Conservation (phyloP, 495 filamentous ascomycete genomes). For the Trichoderma reesei region DNA sequence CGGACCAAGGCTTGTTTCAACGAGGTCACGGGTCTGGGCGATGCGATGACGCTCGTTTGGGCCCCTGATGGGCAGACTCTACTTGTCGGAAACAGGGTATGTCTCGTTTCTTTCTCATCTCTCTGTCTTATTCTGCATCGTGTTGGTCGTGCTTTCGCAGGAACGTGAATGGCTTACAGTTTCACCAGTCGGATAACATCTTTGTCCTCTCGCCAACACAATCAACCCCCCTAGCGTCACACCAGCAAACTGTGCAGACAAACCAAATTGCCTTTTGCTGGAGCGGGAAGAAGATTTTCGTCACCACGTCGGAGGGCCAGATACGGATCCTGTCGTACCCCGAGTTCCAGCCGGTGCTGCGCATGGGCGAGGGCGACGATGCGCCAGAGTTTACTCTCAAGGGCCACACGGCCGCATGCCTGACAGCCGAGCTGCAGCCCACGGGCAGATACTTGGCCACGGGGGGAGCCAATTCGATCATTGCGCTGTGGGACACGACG, state of each 20-base stretch:
- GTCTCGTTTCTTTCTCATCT: conserved; percentile 9
- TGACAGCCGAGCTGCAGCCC: conserved; percentile 61
- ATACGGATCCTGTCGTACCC: conserved; percentile 75
- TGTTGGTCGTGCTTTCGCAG: neutral
- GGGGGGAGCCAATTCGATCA: conserved; percentile 80
- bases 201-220: conserved; percentile 51
- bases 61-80: conserved; percentile 74
- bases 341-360: conserved; percentile 38
- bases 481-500: conserved; percentile 83
- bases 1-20: conserved; percentile 69
- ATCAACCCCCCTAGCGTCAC: conserved; percentile 44
- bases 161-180: neutral
- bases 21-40: conserved; percentile 69
- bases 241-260: conserved; percentile 65
- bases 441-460: conserved; percentile 73
- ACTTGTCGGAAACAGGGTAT: conserved; percentile 77
- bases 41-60: conserved; percentile 79
- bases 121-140: too few relatives aligned
- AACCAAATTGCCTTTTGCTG: conserved; percentile 80
- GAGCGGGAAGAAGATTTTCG: conserved; percentile 59
- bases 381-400: conserved; percentile 52
- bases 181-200: conserved; percentile 54
- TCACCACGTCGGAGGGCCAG: conserved; percentile 73
- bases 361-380: conserved; percentile 28
- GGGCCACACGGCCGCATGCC: conserved; percentile 72